Percentiles rank a stretch among this genome's conserved stretches.
Evolutionary conservation across 2,329 filamentous ascomycete species (phyloP).

Genomic region (Aspergillus felis): DNA sequence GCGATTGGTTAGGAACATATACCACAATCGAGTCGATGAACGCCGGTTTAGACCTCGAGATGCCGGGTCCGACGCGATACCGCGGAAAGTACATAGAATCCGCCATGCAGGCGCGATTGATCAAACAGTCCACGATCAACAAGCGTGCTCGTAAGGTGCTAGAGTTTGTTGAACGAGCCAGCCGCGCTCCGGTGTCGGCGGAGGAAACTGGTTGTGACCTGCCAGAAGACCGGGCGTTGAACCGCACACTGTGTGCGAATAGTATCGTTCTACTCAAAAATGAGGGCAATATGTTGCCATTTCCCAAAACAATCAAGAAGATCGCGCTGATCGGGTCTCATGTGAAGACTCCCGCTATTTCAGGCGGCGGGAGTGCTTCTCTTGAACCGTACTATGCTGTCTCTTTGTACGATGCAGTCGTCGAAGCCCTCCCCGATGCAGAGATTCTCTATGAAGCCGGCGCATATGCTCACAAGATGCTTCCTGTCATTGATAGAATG

Average conservation of each 20-base stretch:
- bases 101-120: slow-evolving; percentile 24
- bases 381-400: slow-evolving; percentile 33
- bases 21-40: slow-evolving; percentile 16
- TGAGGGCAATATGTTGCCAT: slow-evolving; percentile 13
- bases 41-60: slow-evolving; percentile 25
- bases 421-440: slow-evolving; percentile 12
- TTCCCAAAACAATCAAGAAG: slow-evolving; percentile 12
- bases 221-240: slow-evolving; percentile 16
- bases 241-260: slow-evolving; percentile 12
- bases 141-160: slow-evolving; percentile 30
- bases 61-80: slow-evolving; percentile 19
- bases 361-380: slow-evolving; percentile 32
- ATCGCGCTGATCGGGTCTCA: slow-evolving; percentile 29
- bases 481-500: slow-evolving; percentile 28
- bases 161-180: slow-evolving; percentile 26
- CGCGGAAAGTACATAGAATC: slow-evolving; percentile 34
- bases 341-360: slow-evolving; percentile 31
- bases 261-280: slow-evolving; percentile 21
- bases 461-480: slow-evolving; percentile 29
- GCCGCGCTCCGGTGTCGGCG: slow-evolving; percentile 7
- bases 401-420: slow-evolving; percentile 28
- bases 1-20: slow-evolving; percentile 28
- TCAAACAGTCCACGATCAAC: slow-evolving; percentile 24
- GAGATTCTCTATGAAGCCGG: slow-evolving; percentile 14
- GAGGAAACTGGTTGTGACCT: slow-evolving; percentile 11